Evolutionary conservation across 2,329 filamentous ascomycete species (phyloP).

Genomic region (Penicillium griseofulvum): DNA sequence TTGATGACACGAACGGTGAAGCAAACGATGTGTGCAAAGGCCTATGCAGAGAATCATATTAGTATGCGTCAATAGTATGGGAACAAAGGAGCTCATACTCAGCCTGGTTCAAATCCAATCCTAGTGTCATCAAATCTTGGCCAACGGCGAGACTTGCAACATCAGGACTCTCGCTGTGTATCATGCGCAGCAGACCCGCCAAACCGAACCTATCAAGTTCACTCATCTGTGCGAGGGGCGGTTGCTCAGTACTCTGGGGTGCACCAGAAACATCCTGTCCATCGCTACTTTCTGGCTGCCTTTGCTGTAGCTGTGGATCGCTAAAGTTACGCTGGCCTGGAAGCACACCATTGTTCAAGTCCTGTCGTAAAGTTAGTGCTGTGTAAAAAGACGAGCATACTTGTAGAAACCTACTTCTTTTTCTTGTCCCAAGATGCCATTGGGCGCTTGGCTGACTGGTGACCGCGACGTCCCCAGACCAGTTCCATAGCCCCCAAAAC

Average conservation of each 20-base stretch:
- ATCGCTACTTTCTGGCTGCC: conserved; percentile 37
- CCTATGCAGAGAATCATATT: conserved; percentile 33
- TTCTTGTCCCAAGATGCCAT: conserved; percentile 44
- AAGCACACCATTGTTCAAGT: conserved; percentile 36
- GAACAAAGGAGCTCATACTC: conserved; percentile 47
- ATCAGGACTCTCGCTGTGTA: conserved; percentile 54
- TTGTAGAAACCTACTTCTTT: conserved; percentile 32
- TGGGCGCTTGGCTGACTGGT: conserved; percentile 43
- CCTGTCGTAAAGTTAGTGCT: conserved; percentile 28
- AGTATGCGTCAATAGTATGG: conserved; percentile 8
- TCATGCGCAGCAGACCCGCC: conserved; percentile 58
- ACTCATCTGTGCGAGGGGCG: conserved; percentile 55
- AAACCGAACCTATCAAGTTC: conserved; percentile 61
- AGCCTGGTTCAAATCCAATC: conserved; percentile 62
- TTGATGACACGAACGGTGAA: conserved; percentile 59
- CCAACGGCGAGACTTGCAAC: conserved; percentile 57
- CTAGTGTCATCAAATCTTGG: conserved; percentile 62
- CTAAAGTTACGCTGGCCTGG: conserved; percentile 34
- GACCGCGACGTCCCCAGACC: conserved; percentile 42
- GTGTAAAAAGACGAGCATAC: neutral
- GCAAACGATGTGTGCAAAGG: conserved; percentile 64
- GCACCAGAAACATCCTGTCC: conserved; percentile 35
- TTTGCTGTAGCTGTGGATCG: conserved; percentile 33
- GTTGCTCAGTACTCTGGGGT: conserved; percentile 38
- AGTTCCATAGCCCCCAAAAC: conserved; percentile 41